These are phyloP conservation scores for Vaccinium myrtillus DNA, from an alignment of 148 eudicot species.

Conservation along the genomic window DNA sequence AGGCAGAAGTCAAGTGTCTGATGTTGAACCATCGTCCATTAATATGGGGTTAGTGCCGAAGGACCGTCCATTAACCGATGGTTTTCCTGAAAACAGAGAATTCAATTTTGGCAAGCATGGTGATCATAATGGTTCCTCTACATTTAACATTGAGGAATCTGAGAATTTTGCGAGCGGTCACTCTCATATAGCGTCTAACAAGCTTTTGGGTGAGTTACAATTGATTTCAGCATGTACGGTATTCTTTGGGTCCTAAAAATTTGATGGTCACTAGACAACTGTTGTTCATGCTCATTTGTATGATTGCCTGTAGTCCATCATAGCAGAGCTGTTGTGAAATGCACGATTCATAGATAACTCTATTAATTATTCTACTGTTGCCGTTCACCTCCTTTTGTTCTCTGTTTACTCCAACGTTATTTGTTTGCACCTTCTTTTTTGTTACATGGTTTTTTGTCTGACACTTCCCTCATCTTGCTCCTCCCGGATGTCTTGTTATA, in stretches of 20 bases:
- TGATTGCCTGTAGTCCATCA: not conserved
- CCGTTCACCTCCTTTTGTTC: not conserved
- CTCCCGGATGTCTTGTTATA: slow-evolving; percentile 23
- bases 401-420: not conserved
- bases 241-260: not conserved
- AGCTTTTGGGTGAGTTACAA: slow-evolving; percentile 49
- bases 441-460: not conserved
- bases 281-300: not conserved
- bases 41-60: slow-evolving; percentile 30
- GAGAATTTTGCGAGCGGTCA: slow-evolving; percentile 38
- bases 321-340: not conserved
- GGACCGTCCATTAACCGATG: slow-evolving; percentile 38
- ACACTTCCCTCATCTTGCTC: slow-evolving; percentile 6
- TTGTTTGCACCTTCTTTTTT: not conserved
- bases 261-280: not conserved
- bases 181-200: slow-evolving; percentile 45
- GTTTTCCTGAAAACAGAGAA: slow-evolving; percentile 43
- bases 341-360: not conserved
- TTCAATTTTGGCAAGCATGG: slow-evolving; percentile 35
- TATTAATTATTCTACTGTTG: not conserved
- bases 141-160: slow-evolving; percentile 36
- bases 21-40: slow-evolving; percentile 37
- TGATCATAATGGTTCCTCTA: slow-evolving; percentile 45
- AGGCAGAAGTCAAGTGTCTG: slow-evolving; percentile 32
- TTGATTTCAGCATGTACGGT: not conserved